Evolutionary conservation across 305 asterid genomes (phyloP).

Genomic region (Fraxinus nigra): DNA sequence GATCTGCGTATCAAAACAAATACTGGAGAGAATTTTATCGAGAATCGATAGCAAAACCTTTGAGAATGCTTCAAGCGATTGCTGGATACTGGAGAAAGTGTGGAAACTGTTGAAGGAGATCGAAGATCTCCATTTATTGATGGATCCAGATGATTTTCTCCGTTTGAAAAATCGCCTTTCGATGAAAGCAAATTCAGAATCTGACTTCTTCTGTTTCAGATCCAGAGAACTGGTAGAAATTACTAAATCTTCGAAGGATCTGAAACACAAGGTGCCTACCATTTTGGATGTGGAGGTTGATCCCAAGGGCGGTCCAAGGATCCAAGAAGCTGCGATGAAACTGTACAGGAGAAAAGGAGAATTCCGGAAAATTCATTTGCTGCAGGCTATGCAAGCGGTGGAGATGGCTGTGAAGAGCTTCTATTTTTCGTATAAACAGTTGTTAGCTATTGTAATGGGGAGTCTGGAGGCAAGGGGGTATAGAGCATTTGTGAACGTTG

Average conservation of each 20-base stretch:
- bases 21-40: slow-evolving; percentile 40
- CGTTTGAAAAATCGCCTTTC: slow-evolving; percentile 59
- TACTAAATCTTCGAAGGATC: slow-evolving; percentile 59
- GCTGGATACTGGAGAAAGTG: slow-evolving; percentile 70
- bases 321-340: slow-evolving; percentile 92
- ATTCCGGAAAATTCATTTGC: slow-evolving; percentile 51
- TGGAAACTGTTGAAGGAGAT: slow-evolving; percentile 54
- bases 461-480: slow-evolving; percentile 70
- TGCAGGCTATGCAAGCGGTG: slow-evolving; percentile 87
- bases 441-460: slow-evolving; percentile 71
- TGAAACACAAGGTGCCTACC: slow-evolving; percentile 75
- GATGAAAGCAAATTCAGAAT: slow-evolving; percentile 51
- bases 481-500: slow-evolving; percentile 23
- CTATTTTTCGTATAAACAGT: slow-evolving; percentile 68
- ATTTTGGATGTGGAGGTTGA: slow-evolving; percentile 78
- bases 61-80: slow-evolving; percentile 47
- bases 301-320: slow-evolving; percentile 84
- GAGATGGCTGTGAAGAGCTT: slow-evolving; percentile 76
- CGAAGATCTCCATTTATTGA: slow-evolving; percentile 58
- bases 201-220: slow-evolving; percentile 70
- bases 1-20: slow-evolving; percentile 52
- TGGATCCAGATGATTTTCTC: slow-evolving; percentile 84
- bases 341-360: slow-evolving; percentile 47
- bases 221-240: slow-evolving; percentile 58
- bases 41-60: slow-evolving; percentile 38